Conservation (phyloP, 768 basidiomycete genomes). For the Strobilomyces confusus region DNA sequence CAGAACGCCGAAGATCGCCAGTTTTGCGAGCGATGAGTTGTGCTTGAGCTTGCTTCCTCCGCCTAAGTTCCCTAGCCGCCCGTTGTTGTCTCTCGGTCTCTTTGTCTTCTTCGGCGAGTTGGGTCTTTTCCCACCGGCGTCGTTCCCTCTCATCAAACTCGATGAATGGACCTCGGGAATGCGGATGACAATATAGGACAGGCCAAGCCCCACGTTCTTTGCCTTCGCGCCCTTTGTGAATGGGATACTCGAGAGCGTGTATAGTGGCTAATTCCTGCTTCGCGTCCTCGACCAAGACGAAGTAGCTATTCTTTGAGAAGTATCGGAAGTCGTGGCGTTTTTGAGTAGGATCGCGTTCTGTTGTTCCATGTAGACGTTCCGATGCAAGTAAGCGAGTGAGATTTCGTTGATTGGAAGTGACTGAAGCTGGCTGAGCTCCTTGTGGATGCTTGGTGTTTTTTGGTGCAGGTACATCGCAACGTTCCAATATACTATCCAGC, state of each 20-base stretch:
- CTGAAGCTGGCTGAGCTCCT: slow-evolving; percentile 30
- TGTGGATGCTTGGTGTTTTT: slow-evolving; percentile 26
- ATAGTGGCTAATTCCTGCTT: slow-evolving; percentile 80
- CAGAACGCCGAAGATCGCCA: slow-evolving; percentile 66
- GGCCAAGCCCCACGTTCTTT: slow-evolving; percentile 72
- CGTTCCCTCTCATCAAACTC: slow-evolving; percentile 74
- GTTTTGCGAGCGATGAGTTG: slow-evolving; percentile 28
- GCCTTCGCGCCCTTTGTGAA: slow-evolving; percentile 48
- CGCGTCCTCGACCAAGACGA: slow-evolving; percentile 90
- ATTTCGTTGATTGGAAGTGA: slow-evolving; percentile 38
- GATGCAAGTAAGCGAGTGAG: slow-evolving; percentile 67
- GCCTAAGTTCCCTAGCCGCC: slow-evolving; percentile 26
- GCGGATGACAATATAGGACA: slow-evolving; percentile 72
- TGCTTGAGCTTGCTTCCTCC: slow-evolving; percentile 27
- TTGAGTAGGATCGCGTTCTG: slow-evolving; percentile 89
- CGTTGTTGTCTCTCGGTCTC: slow-evolving; percentile 29
- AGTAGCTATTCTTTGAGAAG: slow-evolving; percentile 70
- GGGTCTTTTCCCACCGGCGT: slow-evolving; percentile 59
- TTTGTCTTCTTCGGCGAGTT: slow-evolving; percentile 36
- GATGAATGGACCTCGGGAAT: slow-evolving; percentile 68
- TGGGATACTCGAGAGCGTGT: slow-evolving; percentile 75
- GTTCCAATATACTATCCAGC: slow-evolving; percentile 65
- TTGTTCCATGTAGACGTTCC: slow-evolving; percentile 78
- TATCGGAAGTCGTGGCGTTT: slow-evolving; percentile 86
- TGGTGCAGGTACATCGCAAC: slow-evolving; percentile 47